A percentile compares a stretch with the other conserved stretches of the same genome.
These are phyloP conservation scores for Phytophthora colocasiae DNA, from an alignment of 352 stramenopile species.

Conservation along the genomic window DNA sequence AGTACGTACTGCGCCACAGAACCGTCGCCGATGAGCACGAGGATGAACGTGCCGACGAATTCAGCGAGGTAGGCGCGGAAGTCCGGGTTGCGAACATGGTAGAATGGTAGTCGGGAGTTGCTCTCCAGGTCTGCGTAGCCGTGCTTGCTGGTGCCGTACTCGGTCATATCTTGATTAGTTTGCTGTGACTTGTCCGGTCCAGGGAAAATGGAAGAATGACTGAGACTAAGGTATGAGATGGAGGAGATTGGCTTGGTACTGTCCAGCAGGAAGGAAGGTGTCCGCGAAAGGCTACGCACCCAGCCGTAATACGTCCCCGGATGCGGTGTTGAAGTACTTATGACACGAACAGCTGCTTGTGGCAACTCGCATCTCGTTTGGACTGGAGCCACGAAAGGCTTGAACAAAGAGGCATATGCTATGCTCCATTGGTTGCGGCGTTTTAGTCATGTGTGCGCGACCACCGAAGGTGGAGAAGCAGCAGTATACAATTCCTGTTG, in stretches of 20 bases:
- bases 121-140: conserved; percentile 41
- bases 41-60: conserved; percentile 70
- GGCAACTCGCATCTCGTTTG: conserved; percentile 12
- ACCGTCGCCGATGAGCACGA: conserved; percentile 66
- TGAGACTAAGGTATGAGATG: not conserved
- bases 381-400: conserved; percentile 25
- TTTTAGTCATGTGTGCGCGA: conserved; percentile 15
- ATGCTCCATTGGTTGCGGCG: conserved; percentile 29
- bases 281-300: conserved; percentile 5
- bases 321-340: conserved; percentile 17
- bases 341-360: conserved; percentile 17
- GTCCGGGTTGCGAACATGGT: conserved; percentile 44
- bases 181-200: conserved; percentile 12
- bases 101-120: conserved; percentile 42
- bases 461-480: conserved; percentile 12
- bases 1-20: conserved; percentile 69
- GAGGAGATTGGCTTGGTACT: conserved; percentile 7
- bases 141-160: conserved; percentile 44
- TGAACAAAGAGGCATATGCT: conserved; percentile 28
- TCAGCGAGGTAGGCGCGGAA: conserved; percentile 66
- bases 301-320: conserved; percentile 5
- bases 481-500: not conserved
- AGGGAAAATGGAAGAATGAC: conserved; percentile 38
- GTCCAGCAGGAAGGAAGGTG: conserved; percentile 3
- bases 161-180: conserved; percentile 31